Evolutionary conservation across 345 rosid genomes (phyloP).

Genomic region (Populus euphratica): DNA sequence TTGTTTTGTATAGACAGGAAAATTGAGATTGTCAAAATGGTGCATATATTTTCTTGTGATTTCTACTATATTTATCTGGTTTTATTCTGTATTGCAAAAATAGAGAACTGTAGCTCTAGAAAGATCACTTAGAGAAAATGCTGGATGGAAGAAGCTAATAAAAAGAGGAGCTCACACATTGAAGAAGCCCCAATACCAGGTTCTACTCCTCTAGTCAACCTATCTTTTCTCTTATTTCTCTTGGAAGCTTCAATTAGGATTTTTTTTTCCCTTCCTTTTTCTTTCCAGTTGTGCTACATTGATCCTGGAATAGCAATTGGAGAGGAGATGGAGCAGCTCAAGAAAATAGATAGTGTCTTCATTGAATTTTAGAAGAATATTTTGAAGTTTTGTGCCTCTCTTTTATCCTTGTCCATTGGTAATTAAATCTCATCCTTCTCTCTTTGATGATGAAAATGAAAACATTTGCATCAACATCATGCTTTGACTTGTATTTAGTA

Average conservation of each 20-base stretch:
- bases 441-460: not conserved
- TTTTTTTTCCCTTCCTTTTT: not conserved
- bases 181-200: conserved; percentile 71
- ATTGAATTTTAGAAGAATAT: conserved; percentile 41
- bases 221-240: conserved; percentile 1
- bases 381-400: not conserved
- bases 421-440: not conserved
- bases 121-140: conserved; percentile 50
- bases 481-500: not conserved
- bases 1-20: not conserved
- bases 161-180: conserved; percentile 75
- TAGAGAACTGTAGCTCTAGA: conserved; percentile 58
- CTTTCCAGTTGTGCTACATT: conserved; percentile 59
- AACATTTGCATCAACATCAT: not conserved
- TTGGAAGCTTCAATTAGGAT: not conserved
- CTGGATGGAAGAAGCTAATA: conserved; percentile 60
- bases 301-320: conserved; percentile 61
- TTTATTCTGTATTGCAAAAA: not conserved
- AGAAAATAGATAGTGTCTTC: conserved; percentile 53
- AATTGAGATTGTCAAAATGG: not conserved
- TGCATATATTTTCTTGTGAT: not conserved
- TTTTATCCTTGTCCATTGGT: conserved; percentile 3
- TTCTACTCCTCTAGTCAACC: conserved; percentile 14
- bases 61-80: not conserved
- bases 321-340: conserved; percentile 74